A percentile compares a stretch with the other conserved stretches of the same genome.
These are phyloP conservation scores for Euphorbia neoarborescens DNA, from an alignment of 441 rosid species.

Conservation along the genomic window DNA sequence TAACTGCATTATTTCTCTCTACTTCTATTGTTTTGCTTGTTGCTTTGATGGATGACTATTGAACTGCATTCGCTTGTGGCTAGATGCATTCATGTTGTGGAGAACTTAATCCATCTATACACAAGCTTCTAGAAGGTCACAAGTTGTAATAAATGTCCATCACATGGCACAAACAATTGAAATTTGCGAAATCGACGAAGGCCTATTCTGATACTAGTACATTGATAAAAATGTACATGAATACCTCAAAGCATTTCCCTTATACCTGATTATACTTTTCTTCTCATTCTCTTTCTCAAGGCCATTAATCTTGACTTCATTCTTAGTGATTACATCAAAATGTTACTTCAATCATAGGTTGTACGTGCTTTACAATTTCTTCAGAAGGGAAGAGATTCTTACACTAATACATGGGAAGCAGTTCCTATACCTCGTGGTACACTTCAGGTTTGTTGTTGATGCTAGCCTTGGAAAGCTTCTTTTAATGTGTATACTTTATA, in stretches of 20 bases:
- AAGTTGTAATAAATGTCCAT: neutral
- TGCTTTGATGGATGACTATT: neutral
- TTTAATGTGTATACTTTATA: neutral
- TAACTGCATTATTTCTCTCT: neutral
- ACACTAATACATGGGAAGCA: conserved; percentile 57
- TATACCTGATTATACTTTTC: neutral
- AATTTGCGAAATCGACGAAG: neutral
- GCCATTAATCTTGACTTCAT: neutral
- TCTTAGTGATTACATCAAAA: neutral
- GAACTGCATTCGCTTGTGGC: neutral
- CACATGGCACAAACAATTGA: neutral
- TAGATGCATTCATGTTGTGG: neutral
- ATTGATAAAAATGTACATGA: neutral
- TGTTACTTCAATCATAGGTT: conserved; percentile 42
- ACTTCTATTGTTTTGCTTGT: neutral
- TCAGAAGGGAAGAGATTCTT: conserved; percentile 58
- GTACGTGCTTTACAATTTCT: conserved; percentile 74
- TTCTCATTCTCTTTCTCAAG: neutral
- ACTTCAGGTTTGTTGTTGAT: conserved; percentile 81
- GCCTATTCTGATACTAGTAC: neutral
- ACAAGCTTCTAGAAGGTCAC: neutral
- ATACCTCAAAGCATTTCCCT: neutral
- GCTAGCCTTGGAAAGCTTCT: conserved; percentile 12
- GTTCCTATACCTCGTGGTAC: conserved; percentile 93
- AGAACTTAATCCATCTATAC: neutral